phyloP scores from a whole-genome alignment of 805 yeast genomes.

The Lipomyces spencermartinsiae region DNA sequence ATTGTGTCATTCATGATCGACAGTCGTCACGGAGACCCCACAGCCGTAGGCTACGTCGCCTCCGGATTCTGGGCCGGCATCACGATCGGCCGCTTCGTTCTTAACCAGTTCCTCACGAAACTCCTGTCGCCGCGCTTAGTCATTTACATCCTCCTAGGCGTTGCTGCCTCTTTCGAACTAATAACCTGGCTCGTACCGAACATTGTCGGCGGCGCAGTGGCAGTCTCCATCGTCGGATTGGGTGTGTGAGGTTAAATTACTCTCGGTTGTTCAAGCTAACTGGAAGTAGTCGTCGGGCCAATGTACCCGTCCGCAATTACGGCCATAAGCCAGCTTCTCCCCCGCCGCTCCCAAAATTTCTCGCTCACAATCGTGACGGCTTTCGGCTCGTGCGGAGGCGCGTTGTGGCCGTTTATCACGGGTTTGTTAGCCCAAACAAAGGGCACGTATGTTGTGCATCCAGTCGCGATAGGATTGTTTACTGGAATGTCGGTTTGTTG shows the following conservation, averaged over 20 bases:
- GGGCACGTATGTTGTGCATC: conserved; percentile 42
- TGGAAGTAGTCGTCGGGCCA: conserved; percentile 72
- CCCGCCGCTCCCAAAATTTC: conserved; percentile 62
- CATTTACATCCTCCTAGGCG: conserved; percentile 48
- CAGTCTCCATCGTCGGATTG: conserved; percentile 59
- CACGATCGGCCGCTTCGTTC: conserved; percentile 64
- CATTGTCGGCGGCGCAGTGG: conserved; percentile 54
- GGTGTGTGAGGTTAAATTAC: too few relatives aligned
- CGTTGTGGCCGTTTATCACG: conserved; percentile 67
- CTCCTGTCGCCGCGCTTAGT: conserved; percentile 40
- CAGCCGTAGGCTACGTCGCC: conserved; percentile 64
- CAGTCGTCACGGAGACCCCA: conserved; percentile 56
- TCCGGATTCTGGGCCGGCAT: conserved; percentile 77
- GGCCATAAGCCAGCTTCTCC: conserved; percentile 65
- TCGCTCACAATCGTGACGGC: conserved; percentile 80
- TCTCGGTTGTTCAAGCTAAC: too few relatives aligned
- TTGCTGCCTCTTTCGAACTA: conserved; percentile 50
- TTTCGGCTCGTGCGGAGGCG: conserved; percentile 84
- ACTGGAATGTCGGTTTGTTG: conserved; percentile 40
- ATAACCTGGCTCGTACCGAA: conserved; percentile 59
- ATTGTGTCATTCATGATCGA: conserved; percentile 65
- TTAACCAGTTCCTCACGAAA: conserved; percentile 43
- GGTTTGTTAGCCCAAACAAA: conserved; percentile 54
- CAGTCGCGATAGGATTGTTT: conserved; percentile 39
- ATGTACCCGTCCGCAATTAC: conserved; percentile 73